phyloP scores from a whole-genome alignment of 768 basidiomycete species.

The Lentinula sp. region DNA sequence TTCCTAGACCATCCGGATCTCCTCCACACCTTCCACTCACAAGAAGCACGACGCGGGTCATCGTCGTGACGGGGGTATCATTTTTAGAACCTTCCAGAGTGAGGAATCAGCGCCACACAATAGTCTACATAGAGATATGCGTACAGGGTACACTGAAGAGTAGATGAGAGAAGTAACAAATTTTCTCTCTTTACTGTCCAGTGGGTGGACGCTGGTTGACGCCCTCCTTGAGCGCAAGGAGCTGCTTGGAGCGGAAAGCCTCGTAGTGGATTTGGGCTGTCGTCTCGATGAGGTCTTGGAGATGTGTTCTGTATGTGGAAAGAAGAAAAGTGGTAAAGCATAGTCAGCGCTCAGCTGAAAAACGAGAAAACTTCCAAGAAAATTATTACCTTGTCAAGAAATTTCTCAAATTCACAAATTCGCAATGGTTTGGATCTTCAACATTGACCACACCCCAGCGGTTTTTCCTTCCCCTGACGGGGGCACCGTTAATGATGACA shows the following conservation, averaged over 20 bases:
- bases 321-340: not conserved
- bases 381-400: slow-evolving; percentile 71
- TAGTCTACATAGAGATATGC: not conserved
- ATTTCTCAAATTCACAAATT: slow-evolving; percentile 95
- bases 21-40: not conserved
- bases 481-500: slow-evolving; percentile 93
- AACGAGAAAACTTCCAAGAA: not conserved
- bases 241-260: slow-evolving; percentile 98
- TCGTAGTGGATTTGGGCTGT: slow-evolving; percentile 99
- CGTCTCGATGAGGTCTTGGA: slow-evolving; percentile 98
- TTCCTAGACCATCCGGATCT: not conserved
- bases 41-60: not conserved
- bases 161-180: not conserved
- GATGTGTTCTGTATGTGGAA: slow-evolving; percentile 62
- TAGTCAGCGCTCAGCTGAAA: not conserved
- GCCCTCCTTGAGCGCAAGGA: slow-evolving; percentile 94
- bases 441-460: slow-evolving; percentile 99
- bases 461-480: slow-evolving; percentile 94
- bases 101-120: not conserved
- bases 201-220: slow-evolving; percentile 63
- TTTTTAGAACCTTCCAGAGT: not conserved
- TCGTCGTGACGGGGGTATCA: not conserved
- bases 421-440: slow-evolving; percentile 95
- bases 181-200: slow-evolving; percentile 16
- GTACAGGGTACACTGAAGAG: not conserved